phyloP scores from a whole-genome alignment of 2,329 filamentous ascomycete genomes.

The Ilyonectria destructans region DNA sequence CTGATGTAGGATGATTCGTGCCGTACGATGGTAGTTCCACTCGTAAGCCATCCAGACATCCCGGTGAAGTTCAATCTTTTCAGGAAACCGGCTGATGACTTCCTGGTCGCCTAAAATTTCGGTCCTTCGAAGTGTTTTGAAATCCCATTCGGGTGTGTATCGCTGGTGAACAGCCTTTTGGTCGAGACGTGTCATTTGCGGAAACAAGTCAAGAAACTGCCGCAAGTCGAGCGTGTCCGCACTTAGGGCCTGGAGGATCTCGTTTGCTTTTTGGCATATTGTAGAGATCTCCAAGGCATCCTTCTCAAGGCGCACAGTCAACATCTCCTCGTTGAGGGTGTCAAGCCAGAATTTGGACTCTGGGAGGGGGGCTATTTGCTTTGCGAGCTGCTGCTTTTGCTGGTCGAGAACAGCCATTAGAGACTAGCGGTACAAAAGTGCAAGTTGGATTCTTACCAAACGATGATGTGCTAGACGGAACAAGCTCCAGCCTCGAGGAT shows the following conservation, averaged over 20 bases:
- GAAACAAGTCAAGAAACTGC: slow-evolving; percentile 46
- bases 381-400: slow-evolving; percentile 58
- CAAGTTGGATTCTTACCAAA: slow-evolving; percentile 39
- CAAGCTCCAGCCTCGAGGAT: slow-evolving; percentile 57
- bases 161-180: slow-evolving; percentile 52
- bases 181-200: slow-evolving; percentile 53
- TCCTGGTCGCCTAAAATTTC: slow-evolving; percentile 34
- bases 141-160: slow-evolving; percentile 53
- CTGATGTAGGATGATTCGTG: slow-evolving; percentile 56
- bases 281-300: slow-evolving; percentile 33
- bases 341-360: slow-evolving; percentile 53
- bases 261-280: slow-evolving; percentile 52
- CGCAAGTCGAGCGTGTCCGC: background rate
- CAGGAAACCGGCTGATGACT: slow-evolving; percentile 36
- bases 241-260: slow-evolving; percentile 42
- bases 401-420: background rate
- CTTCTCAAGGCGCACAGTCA: slow-evolving; percentile 40
- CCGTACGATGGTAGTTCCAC: slow-evolving; percentile 59
- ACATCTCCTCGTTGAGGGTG: slow-evolving; percentile 48
- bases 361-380: slow-evolving; percentile 46
- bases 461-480: slow-evolving; percentile 59
- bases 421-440: background rate
- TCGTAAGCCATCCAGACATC: slow-evolving; percentile 61
- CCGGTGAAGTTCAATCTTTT: slow-evolving; percentile 53
- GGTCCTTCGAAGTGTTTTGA: slow-evolving; percentile 42